phyloP scores from a whole-genome alignment of 148 eudicot genomes.

The Cornus kousa region DNA sequence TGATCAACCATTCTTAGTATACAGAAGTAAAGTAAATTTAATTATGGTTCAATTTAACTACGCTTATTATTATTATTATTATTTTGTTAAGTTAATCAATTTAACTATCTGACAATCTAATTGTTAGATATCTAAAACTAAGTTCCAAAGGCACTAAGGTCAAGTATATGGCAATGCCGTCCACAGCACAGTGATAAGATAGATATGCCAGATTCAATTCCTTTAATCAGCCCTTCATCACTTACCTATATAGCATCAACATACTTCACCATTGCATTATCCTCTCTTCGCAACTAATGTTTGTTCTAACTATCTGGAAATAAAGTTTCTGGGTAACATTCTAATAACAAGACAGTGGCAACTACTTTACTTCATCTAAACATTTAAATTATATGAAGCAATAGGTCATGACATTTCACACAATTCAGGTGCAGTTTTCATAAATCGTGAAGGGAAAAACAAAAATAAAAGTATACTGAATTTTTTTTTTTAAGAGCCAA shows the following conservation, averaged over 20 bases:
- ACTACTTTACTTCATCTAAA: background rate
- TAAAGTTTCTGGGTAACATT: background rate
- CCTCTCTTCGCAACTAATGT: background rate
- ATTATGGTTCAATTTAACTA: no score
- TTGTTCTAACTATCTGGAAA: background rate
- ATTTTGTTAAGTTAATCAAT: no score
- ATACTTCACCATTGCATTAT: background rate
- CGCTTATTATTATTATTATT: no score
- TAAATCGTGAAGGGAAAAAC: background rate
- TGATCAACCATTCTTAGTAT: background rate
- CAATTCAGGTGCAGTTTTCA: background rate
- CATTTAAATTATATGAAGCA: background rate
- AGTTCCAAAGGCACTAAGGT: background rate
- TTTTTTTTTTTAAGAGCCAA: constrained; percentile 15
- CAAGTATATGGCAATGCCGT: background rate
- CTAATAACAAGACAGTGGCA: no score
- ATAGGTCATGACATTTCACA: background rate
- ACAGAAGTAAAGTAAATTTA: background rate
- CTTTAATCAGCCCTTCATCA: no score
- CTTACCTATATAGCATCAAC: background rate
- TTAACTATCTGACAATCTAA: background rate
- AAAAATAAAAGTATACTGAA: background rate
- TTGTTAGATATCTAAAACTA: background rate
- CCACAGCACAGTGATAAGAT: no score
- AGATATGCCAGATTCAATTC: no score